phyloP scores from a whole-genome alignment of 176 grass and related monocot species.

The Typha latifolia region DNA sequence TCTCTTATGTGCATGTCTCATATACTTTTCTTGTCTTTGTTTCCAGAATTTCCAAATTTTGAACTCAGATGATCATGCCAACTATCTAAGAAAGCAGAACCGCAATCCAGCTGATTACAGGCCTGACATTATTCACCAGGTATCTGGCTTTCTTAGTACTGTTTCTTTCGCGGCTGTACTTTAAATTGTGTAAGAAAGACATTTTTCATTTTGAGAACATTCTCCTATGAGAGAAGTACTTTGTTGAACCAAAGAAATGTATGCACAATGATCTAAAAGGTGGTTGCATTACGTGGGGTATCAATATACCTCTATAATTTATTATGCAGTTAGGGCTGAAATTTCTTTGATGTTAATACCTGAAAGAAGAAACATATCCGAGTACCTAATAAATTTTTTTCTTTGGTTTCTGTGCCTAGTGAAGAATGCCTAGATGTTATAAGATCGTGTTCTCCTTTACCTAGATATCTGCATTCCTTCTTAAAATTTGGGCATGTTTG shows the following conservation, averaged over 20 bases:
- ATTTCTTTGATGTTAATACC: too few species aligned
- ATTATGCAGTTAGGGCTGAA: too few species aligned
- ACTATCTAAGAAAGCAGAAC: conserved; percentile 85
- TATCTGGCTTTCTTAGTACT: conserved; percentile 15
- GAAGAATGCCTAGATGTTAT: too few species aligned
- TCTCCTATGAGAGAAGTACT: background rate
- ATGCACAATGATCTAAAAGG: background rate
- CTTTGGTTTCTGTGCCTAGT: too few species aligned
- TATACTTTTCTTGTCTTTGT: conserved; percentile 10
- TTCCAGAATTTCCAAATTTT: conserved; percentile 77
- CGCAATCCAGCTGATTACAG: conserved; percentile 84
- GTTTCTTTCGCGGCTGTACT: background rate
- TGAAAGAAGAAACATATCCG: too few species aligned
- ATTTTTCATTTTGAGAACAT: too few species aligned
- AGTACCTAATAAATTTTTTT: too few species aligned
- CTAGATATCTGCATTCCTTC: too few species aligned
- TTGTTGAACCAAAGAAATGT: background rate
- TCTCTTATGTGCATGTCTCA: conserved; percentile 7
- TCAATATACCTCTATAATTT: background rate
- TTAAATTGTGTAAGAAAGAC: too few species aligned
- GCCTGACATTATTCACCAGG: conserved; percentile 97
- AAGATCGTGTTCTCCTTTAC: too few species aligned
- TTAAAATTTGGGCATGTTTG: too few species aligned
- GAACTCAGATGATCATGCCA: conserved; percentile 87
- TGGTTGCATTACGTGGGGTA: background rate